phyloP scores from a whole-genome alignment of 164 flowering plant genomes.

The Hamamelis virginiana region DNA sequence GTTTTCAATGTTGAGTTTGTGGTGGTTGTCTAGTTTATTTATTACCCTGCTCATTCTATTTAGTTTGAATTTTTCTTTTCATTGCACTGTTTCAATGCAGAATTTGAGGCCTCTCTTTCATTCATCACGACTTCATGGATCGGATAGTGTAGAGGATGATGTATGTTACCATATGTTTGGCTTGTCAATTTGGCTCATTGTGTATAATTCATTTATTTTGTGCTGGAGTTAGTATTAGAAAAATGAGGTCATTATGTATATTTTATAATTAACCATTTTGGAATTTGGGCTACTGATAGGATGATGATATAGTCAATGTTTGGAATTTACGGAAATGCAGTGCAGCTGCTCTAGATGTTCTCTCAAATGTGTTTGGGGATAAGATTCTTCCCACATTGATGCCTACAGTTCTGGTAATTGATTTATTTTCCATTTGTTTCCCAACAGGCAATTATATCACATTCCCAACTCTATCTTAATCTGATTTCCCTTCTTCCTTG shows the following conservation, averaged over 20 bases:
- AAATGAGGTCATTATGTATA: not conserved
- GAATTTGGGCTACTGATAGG: slow-evolving; percentile 50
- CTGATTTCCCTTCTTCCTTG: no score
- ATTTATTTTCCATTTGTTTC: not conserved
- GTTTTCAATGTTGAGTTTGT: slow-evolving; percentile 10
- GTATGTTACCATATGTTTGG: slow-evolving; percentile 37
- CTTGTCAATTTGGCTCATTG: not conserved
- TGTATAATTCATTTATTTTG: not conserved
- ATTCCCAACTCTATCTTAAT: no score
- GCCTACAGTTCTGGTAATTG: slow-evolving; percentile 79
- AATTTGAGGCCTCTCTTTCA: slow-evolving; percentile 98
- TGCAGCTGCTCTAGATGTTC: slow-evolving; percentile 93
- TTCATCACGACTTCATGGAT: slow-evolving; percentile 89
- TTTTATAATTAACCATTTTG: slow-evolving; percentile 2
- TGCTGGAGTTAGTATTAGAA: not conserved
- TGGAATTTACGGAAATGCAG: slow-evolving; percentile 99
- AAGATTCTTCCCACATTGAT: slow-evolving; percentile 89
- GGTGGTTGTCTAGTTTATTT: not conserved
- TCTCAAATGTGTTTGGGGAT: slow-evolving; percentile 97
- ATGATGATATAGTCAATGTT: slow-evolving; percentile 87
- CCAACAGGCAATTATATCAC: not conserved
- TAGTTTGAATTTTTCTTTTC: slow-evolving; percentile 1
- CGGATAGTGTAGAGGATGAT: slow-evolving; percentile 84
- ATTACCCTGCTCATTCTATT: not conserved
- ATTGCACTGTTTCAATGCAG: slow-evolving; percentile 37